Evolutionary conservation across 1,139 yeast species (phyloP).

Genomic region (Lodderomyces orthopsilosis): DNA sequence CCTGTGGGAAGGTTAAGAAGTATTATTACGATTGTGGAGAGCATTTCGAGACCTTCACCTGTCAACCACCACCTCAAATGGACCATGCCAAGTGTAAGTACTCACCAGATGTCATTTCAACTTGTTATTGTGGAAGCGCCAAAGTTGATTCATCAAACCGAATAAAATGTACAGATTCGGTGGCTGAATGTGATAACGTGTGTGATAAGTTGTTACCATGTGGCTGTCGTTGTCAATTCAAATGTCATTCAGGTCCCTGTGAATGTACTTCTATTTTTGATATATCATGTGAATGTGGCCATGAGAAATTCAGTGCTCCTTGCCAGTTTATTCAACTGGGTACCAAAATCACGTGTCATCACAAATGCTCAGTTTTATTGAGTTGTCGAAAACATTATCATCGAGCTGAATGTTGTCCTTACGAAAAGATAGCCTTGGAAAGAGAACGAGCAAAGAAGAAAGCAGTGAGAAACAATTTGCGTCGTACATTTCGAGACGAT

Average conservation of each 20-base stretch:
- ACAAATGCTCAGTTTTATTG: conserved; percentile 71
- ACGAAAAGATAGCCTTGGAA: conserved; percentile 58
- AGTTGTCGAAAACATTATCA: conserved; percentile 85
- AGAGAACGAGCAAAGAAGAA: conserved; percentile 61
- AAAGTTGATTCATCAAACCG: conserved; percentile 32
- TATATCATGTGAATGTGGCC: conserved; percentile 53
- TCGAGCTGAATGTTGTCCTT: conserved; percentile 63
- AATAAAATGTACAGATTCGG: conserved; percentile 64
- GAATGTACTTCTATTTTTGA: conserved; percentile 53
- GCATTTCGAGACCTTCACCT: conserved; percentile 57
- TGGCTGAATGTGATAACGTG: conserved; percentile 65
- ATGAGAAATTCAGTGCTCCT: conserved; percentile 54
- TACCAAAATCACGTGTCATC: conserved; percentile 59
- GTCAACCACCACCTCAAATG: conserved; percentile 53
- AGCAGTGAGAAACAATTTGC: conserved; percentile 41
- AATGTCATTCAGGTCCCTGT: conserved; percentile 79
- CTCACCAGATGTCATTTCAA: conserved; percentile 55
- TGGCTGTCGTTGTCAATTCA: conserved; percentile 67
- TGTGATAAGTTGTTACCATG: conserved; percentile 68
- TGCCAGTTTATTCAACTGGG: conserved; percentile 57
- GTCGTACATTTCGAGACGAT: conserved; percentile 38
- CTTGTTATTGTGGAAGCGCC: conserved; percentile 77
- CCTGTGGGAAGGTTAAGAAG: conserved; percentile 54
- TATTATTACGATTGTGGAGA: conserved; percentile 61
- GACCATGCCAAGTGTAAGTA: conserved; percentile 50